Evolutionary conservation across 495 filamentous ascomycete species (phyloP).

Genomic region (Echria macrotheca): DNA sequence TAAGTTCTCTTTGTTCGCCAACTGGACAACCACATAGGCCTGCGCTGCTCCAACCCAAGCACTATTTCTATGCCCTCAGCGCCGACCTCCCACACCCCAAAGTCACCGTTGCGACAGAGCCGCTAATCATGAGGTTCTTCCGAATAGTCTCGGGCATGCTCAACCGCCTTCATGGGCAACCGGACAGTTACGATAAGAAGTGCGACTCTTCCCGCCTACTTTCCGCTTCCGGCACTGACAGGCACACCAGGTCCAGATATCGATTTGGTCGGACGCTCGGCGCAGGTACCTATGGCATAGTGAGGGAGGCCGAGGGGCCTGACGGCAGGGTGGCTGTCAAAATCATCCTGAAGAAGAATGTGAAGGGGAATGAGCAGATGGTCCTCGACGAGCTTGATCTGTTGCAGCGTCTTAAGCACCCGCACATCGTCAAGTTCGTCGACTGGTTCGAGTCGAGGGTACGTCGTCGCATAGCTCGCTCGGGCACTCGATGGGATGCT

Average conservation of each 20-base stretch:
- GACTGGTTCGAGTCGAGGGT: conserved; percentile 99
- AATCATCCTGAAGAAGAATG: conserved; percentile 99
- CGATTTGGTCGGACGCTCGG: conserved; percentile 88
- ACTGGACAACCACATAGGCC: too few species aligned
- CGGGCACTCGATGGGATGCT: too few species aligned
- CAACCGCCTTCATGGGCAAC: conserved; percentile 96
- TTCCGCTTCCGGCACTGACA: conserved; percentile 13
- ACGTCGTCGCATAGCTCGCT: too few species aligned
- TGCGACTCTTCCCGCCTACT: conserved; percentile 32
- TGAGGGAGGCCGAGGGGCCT: conserved; percentile 82
- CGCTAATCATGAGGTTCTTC: conserved; percentile 13
- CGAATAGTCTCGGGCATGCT: conserved; percentile 81
- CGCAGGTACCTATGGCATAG: conserved; percentile 97
- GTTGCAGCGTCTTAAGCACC: conserved; percentile 83
- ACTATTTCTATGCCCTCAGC: too few species aligned
- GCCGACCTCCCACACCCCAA: too few species aligned
- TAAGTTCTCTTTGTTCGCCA: conserved; percentile 29
- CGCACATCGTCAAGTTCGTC: conserved; percentile 94
- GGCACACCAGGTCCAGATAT: conserved; percentile 63
- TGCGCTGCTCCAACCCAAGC: too few species aligned
- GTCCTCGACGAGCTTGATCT: conserved; percentile 95
- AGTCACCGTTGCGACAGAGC: too few species aligned
- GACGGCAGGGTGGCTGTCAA: conserved; percentile 91
- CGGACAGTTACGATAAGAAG: conserved; percentile 98
- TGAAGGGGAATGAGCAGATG: conserved; percentile 97